Evolutionary conservation across 805 yeast genomes (phyloP).

Genomic region (Priceomyces medius): DNA sequence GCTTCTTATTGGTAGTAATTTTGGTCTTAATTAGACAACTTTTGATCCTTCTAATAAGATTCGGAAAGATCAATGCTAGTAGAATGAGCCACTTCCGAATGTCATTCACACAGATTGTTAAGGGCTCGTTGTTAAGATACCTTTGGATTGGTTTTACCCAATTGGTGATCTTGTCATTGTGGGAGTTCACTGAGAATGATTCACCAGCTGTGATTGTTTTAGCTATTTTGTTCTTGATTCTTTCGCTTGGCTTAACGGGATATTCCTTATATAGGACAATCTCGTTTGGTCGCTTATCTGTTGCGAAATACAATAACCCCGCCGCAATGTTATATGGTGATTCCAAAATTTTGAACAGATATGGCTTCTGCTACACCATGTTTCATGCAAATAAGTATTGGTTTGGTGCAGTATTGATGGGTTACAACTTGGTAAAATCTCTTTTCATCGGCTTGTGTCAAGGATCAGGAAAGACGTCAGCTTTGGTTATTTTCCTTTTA

Average conservation of each 20-base stretch:
- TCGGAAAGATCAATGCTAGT: slow-evolving; percentile 50
- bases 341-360: slow-evolving; percentile 65
- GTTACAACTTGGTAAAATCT: slow-evolving; percentile 63
- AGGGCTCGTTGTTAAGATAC: slow-evolving; percentile 78
- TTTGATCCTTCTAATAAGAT: slow-evolving; percentile 46
- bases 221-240: slow-evolving; percentile 67
- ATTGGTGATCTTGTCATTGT: slow-evolving; percentile 70
- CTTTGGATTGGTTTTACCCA: slow-evolving; percentile 85
- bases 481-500: slow-evolving; percentile 68
- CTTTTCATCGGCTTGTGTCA: slow-evolving; percentile 78
- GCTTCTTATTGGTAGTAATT: slow-evolving; percentile 64
- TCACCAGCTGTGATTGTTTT: slow-evolving; percentile 86
- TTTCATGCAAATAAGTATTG: slow-evolving; percentile 77
- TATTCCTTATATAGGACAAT: slow-evolving; percentile 68
- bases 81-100: slow-evolving; percentile 50
- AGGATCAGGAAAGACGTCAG: slow-evolving; percentile 77
- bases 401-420: slow-evolving; percentile 70
- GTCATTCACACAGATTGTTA: slow-evolving; percentile 60
- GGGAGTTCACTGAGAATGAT: slow-evolving; percentile 82
- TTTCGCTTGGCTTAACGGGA: slow-evolving; percentile 57
- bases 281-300: slow-evolving; percentile 61
- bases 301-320: slow-evolving; percentile 65
- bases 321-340: slow-evolving; percentile 88
- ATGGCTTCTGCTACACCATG: slow-evolving; percentile 89
- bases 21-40: slow-evolving; percentile 55